Evolutionary conservation across 805 yeast species (phyloP).

Genomic region (Maudiozyma pseudohumilis): DNA sequence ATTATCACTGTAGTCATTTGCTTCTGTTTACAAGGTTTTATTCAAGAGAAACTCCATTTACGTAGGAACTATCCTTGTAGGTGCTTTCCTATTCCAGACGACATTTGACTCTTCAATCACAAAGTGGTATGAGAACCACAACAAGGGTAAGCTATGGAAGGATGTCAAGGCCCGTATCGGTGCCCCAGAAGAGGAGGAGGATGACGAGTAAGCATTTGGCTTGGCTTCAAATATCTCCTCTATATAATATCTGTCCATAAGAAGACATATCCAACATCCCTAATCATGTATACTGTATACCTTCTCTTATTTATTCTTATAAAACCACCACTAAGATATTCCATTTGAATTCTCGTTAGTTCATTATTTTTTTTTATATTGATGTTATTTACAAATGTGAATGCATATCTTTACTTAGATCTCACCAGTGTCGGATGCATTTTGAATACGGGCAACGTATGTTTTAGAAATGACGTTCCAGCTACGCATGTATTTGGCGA

Average conservation of each 20-base stretch:
- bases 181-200: constrained; percentile 45
- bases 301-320: neutral
- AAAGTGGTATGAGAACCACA: constrained; percentile 64
- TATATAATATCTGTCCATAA: neutral
- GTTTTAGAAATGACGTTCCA: constrained; percentile 80
- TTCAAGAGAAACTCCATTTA: constrained; percentile 87
- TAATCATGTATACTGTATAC: neutral
- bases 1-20: constrained; percentile 22
- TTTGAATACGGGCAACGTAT: constrained; percentile 67
- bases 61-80: constrained; percentile 72
- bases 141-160: constrained; percentile 79
- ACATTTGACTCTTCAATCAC: constrained; percentile 60
- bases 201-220: constrained; percentile 23
- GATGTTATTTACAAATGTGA: neutral
- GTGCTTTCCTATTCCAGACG: constrained; percentile 81
- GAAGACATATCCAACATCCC: neutral
- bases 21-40: constrained; percentile 51
- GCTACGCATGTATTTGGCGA: constrained; percentile 79
- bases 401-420: constrained; percentile 9
- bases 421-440: constrained; percentile 31
- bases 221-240: neutral
- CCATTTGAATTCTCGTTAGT: neutral
- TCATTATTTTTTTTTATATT: neutral
- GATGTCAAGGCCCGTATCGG: constrained; percentile 52
- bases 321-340: neutral